Evolutionary conservation across 352 stramenopile species (phyloP), one percentile per base, ranked within the genome.

Genomic region (Pseudoperonospora humuli): DNA sequence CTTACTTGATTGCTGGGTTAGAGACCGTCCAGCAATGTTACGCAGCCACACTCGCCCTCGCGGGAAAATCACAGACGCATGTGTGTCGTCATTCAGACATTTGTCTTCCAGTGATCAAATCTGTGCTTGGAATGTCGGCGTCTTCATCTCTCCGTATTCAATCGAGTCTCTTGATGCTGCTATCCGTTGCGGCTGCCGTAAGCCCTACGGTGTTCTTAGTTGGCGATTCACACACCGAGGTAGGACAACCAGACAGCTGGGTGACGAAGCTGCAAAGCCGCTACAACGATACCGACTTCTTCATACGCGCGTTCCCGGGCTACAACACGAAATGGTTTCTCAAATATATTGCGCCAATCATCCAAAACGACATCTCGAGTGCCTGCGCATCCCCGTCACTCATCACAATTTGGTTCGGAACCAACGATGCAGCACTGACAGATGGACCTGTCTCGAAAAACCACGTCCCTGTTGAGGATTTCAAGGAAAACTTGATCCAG

Each of bases 321-420:
- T 78, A 67, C 47, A 77, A 66, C 20, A 71, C 62, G 0, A 75
- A 60, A 15, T 75, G 64, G 56, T 67, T 61, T 39, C 17, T 65
- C 13, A 43, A 70, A 20, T 53, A 61, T 25, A 54, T 56, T 17
- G 21, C 28, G 24, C 46, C 40, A 10, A 47, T 28, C 1, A 53
- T 62, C 28, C 20, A 52, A 13, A 27, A 38, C 3, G 53, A 57
- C 19, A 62, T 62, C 36, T n/a, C 13, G 29, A 39, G 28, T 1
- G 20, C 36, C 3, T 49, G 49, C 35, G 24, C 13, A 11, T 38
- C 39, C 3, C 53, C 53, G 21, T 47, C 36, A 0, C 41, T 62
- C 13, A 62, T 62, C 41, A 54, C 53, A 20, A 20, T 62, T 28
- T 62, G 53, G 53, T 47, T 62, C 4, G 53, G 53, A 10, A 37